These are phyloP conservation scores for Sphagnum fallax DNA, from an alignment of 228 moss, liverwort and hornwort genomes.

Conservation along the genomic window DNA sequence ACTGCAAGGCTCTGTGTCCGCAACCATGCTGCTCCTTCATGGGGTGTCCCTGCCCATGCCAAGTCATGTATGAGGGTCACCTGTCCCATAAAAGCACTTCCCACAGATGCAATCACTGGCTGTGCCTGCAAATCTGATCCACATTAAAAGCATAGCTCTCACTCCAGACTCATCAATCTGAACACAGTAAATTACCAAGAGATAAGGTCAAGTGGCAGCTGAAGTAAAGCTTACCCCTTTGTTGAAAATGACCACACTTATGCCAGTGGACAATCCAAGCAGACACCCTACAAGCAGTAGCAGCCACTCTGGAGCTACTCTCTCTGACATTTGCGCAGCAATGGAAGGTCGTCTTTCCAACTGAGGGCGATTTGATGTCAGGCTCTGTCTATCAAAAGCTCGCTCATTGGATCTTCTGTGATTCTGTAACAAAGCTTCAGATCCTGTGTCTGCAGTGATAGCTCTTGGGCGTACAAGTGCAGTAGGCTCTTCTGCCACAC, in stretches of 20 bases:
- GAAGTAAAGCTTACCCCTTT: conserved; percentile 56
- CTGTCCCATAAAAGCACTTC: conserved; percentile 7
- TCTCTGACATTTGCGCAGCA: conserved; percentile 51
- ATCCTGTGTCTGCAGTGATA: conserved; percentile 5
- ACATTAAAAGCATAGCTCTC: too few relatives aligned
- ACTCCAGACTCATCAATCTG: too few relatives aligned
- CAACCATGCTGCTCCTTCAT: conserved; percentile 84
- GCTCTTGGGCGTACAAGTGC: conserved; percentile 11
- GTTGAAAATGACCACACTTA: conserved; percentile 84
- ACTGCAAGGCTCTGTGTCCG: conserved; percentile 69
- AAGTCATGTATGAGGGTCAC: conserved; percentile 76
- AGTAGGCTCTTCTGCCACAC: conserved; percentile 5
- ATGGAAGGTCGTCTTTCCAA: conserved; percentile 45
- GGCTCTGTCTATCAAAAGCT: conserved; percentile 13
- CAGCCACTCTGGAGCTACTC: conserved; percentile 90
- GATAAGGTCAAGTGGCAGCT: too few relatives aligned
- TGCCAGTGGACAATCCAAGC: conserved; percentile 78
- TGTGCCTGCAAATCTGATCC: too few relatives aligned
- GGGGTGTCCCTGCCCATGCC: conserved; percentile 81
- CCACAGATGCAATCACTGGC: too few relatives aligned
- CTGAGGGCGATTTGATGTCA: conserved; percentile 6
- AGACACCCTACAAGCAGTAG: conserved; percentile 85
- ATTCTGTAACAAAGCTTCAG: conserved; percentile 11
- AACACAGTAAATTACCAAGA: too few relatives aligned
- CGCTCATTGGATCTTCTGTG: conserved; percentile 5